phyloP scores from a whole-genome alignment of 2,329 filamentous ascomycete species.

The Exophiala spinifera region DNA sequence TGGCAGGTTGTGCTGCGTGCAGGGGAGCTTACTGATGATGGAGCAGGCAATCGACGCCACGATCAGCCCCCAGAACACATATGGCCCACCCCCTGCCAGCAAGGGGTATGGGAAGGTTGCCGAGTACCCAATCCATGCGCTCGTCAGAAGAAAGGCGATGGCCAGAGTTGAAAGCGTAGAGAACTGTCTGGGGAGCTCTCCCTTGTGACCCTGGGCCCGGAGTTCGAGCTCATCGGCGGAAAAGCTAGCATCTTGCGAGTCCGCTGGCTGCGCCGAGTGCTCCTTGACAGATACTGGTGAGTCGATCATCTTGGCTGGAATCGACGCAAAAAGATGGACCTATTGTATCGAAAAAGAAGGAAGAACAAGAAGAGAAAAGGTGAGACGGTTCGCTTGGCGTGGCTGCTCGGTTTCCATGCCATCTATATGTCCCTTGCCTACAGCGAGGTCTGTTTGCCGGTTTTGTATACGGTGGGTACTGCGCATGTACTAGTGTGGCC shows the following conservation, averaged over 20 bases:
- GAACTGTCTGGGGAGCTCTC: slow-evolving; percentile 27
- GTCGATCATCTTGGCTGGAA: slow-evolving; percentile 5
- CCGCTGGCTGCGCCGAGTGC: slow-evolving; percentile 1
- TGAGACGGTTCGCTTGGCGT: background rate
- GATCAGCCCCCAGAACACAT: slow-evolving; percentile 29
- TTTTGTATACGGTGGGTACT: slow-evolving; percentile 1
- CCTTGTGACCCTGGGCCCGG: slow-evolving; percentile 13
- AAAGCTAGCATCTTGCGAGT: slow-evolving; percentile 1
- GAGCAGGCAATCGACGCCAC: slow-evolving; percentile 27
- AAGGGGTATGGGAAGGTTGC: slow-evolving; percentile 27
- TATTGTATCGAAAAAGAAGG: background rate
- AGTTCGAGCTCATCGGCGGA: slow-evolving; percentile 14
- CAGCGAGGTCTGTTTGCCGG: background rate
- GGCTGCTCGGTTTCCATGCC: background rate
- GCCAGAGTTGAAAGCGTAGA: slow-evolving; percentile 28
- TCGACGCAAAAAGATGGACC: background rate
- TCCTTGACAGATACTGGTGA: slow-evolving; percentile 6
- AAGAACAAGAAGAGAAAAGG: background rate
- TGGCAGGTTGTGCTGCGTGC: background rate
- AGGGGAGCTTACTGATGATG: slow-evolving; percentile 21
- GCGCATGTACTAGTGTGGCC: slow-evolving; percentile 1
- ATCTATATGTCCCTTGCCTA: slow-evolving; percentile 3
- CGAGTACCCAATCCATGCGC: slow-evolving; percentile 34
- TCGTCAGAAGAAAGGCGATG: slow-evolving; percentile 33
- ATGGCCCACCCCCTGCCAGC: slow-evolving; percentile 29